Evolutionary conservation across 345 rosid species (phyloP).

Genomic region (Kandelia obovata): DNA sequence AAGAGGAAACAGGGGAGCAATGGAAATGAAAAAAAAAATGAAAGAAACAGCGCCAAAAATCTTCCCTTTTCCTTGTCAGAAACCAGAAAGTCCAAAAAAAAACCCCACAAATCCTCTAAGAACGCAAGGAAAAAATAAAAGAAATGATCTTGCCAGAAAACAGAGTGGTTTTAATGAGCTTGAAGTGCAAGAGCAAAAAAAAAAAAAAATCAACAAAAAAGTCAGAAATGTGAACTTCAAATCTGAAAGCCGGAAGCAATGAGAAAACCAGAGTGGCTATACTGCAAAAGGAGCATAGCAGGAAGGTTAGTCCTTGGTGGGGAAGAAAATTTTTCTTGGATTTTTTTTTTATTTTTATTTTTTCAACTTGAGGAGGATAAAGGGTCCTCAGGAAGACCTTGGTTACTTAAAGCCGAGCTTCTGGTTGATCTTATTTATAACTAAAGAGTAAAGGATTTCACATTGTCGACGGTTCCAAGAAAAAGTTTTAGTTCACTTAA

Average conservation of each 20-base stretch:
- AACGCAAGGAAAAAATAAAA: background rate
- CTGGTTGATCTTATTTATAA: constrained; percentile 38
- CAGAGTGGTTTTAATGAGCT: background rate
- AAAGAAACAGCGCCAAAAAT: constrained; percentile 21
- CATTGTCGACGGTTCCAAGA: background rate
- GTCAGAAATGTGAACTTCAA: background rate
- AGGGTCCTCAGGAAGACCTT: background rate
- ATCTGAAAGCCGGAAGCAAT: background rate
- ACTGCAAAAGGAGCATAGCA: background rate
- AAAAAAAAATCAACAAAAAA: background rate
- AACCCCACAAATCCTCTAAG: background rate
- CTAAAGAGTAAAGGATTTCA: constrained; percentile 6
- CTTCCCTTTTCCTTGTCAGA: constrained; percentile 23
- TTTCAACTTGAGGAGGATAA: background rate
- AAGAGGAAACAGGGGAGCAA: background rate
- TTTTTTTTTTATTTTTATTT: background rate
- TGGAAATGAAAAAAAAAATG: background rate
- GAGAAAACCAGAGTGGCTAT: background rate
- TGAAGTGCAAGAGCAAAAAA: background rate
- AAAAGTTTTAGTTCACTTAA: too few relatives aligned
- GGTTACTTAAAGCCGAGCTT: background rate
- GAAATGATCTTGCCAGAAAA: constrained; percentile 1
- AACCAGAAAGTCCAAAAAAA: background rate
- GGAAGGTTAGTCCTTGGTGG: background rate
- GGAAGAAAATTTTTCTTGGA: background rate